A percentile compares a stretch with the other conserved stretches of the same genome.
Conservation (phyloP, 1,139 yeast genomes). For the Scheffersomyces lignicola region DNA sequence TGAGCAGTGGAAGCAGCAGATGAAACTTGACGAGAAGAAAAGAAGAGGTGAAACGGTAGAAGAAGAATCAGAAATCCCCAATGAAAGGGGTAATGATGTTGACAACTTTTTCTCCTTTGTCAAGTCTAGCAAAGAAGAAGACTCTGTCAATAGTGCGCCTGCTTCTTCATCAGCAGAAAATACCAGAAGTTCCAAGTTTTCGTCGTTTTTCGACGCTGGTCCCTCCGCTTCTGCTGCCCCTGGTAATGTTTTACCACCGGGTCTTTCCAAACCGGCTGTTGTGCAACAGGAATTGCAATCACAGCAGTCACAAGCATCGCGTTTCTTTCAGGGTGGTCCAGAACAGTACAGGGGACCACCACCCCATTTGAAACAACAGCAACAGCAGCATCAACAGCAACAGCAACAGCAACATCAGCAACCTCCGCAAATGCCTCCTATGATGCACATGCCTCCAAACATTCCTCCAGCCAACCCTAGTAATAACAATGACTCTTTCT, state of each 20-base stretch:
- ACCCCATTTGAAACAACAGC: not conserved
- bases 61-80: slow-evolving; percentile 19
- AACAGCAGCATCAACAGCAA: slow-evolving; percentile 5
- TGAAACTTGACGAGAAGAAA: slow-evolving; percentile 56
- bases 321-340: too few relatives aligned
- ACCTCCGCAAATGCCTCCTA: slow-evolving; percentile 5
- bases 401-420: slow-evolving; percentile 8
- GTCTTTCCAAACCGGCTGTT: slow-evolving; percentile 3
- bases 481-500: slow-evolving; percentile 46
- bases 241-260: slow-evolving; percentile 2
- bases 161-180: slow-evolving; percentile 12
- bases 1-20: slow-evolving; percentile 66
- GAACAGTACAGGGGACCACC: slow-evolving; percentile 3
- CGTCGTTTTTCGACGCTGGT: slow-evolving; percentile 38
- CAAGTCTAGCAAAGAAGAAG: slow-evolving; percentile 25
- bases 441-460: not conserved
- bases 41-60: slow-evolving; percentile 47
- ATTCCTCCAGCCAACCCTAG: slow-evolving; percentile 2
- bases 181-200: slow-evolving; percentile 44
- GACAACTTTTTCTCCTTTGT: slow-evolving; percentile 54
- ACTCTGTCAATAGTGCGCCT: slow-evolving; percentile 4
- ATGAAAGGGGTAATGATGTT: slow-evolving; percentile 40
- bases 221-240: slow-evolving; percentile 14
- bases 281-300: too few relatives aligned
- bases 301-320: slow-evolving; percentile 8